Evolutionary conservation across 306 rosid genomes (phyloP).

Genomic region (Carpinus fangiana): DNA sequence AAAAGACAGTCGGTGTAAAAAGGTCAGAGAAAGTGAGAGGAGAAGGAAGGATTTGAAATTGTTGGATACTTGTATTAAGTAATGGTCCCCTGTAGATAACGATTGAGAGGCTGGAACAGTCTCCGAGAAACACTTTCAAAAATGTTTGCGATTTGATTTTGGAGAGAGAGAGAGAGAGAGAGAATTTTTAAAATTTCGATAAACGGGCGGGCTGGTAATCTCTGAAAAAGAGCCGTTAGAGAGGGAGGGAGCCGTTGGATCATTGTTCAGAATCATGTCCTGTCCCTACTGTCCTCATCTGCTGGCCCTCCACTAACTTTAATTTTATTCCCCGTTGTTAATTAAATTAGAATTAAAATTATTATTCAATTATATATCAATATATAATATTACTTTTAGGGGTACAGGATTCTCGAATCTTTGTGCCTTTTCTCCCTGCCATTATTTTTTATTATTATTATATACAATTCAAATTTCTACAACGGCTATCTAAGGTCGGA

Average conservation of each 20-base stretch:
- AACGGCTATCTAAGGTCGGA: neutral
- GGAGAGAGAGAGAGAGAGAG: neutral
- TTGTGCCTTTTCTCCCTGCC: neutral
- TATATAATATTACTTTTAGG: neutral
- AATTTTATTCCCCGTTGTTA: neutral
- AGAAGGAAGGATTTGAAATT: neutral
- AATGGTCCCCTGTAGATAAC: neutral
- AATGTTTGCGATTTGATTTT: neutral
- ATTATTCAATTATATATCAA: neutral
- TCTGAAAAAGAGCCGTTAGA: constrained; percentile 8
- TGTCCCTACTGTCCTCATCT: neutral
- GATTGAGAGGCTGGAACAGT: neutral
- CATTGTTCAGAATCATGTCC: neutral
- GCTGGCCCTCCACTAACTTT: neutral
- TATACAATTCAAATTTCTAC: neutral
- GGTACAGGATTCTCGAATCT: neutral
- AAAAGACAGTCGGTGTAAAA: neutral
- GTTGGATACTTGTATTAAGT: neutral
- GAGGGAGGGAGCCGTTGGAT: neutral
- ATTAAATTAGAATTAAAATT: neutral
- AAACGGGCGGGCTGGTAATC: constrained; percentile 2
- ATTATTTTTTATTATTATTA: neutral
- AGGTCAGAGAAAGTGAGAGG: neutral
- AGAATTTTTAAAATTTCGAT: neutral
- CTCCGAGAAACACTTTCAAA: neutral